A percentile compares a stretch with the other conserved stretches of the same genome.
phyloP scores from a whole-genome alignment of 139 green algal genomes.

The Chlorella sp. region DNA sequence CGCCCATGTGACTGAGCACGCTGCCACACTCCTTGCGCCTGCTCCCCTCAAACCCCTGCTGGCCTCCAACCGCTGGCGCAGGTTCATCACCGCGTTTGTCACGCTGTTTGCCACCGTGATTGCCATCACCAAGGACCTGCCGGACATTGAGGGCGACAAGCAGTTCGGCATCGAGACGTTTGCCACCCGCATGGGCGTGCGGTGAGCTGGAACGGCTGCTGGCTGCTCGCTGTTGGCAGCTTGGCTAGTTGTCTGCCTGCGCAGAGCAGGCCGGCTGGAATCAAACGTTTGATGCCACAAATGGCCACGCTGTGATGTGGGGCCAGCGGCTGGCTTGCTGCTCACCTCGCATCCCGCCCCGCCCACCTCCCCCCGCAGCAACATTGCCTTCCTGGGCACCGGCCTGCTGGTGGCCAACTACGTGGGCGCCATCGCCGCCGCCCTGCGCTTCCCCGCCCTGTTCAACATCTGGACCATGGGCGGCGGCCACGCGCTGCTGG shows the following conservation, averaged over 20 bases:
- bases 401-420: constrained; percentile 94
- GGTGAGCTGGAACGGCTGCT: not conserved
- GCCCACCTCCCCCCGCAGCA: constrained; percentile 22
- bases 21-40: too few relatives aligned
- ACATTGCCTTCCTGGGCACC: constrained; percentile 62
- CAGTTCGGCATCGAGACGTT: constrained; percentile 94
- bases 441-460: constrained; percentile 53
- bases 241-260: not conserved
- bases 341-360: not conserved
- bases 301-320: too few relatives aligned
- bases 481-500: constrained; percentile 77
- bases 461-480: constrained; percentile 88
- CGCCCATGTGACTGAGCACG: too few relatives aligned
- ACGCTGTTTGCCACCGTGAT: constrained; percentile 98
- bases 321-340: too few relatives aligned
- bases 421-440: constrained; percentile 73
- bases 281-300: too few relatives aligned
- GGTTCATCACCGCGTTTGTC: constrained; percentile 98
- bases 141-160: constrained; percentile 95
- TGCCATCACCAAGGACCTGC: constrained; percentile 98
- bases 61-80: too few relatives aligned
- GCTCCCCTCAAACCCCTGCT: not conserved
- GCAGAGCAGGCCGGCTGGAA: too few relatives aligned
- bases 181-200: constrained; percentile 86
- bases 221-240: not conserved